A percentile compares a stretch with the other conserved stretches of the same genome.
Conservation (phyloP, 1,284 basidiomycete genomes). For the Tylopilus sp. region DNA sequence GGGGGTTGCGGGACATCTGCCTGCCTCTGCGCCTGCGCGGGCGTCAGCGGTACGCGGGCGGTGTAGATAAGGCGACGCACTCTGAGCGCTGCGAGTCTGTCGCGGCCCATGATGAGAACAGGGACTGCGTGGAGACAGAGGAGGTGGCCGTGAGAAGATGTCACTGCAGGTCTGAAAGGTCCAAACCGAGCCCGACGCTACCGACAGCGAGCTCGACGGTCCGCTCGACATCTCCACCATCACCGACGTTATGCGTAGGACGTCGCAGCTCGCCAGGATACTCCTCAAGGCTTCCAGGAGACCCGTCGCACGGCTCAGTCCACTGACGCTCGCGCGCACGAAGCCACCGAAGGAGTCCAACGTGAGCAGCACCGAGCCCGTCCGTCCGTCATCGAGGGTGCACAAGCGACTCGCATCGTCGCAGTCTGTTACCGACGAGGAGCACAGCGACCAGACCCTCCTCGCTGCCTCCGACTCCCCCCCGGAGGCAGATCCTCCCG, state of each 20-base stretch:
- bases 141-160: conserved; percentile 21
- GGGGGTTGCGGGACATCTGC: conserved; percentile 18
- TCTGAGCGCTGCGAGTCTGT: conserved; percentile 34
- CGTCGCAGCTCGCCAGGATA: conserved; percentile 22
- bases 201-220: conserved; percentile 8
- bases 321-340: conserved; percentile 24
- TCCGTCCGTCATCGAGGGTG: conserved; percentile 28
- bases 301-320: neutral
- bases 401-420: conserved; percentile 37
- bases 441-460: conserved; percentile 9
- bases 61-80: conserved; percentile 8
- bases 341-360: conserved; percentile 23
- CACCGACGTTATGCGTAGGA: conserved; percentile 22
- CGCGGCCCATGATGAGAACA: conserved; percentile 24
- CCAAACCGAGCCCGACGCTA: neutral
- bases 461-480: conserved; percentile 20
- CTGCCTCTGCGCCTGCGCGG: conserved; percentile 31
- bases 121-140: neutral
- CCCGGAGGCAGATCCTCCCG: conserved; percentile 23
- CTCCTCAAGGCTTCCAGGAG: conserved; percentile 17
- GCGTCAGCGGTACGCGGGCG: conserved; percentile 1
- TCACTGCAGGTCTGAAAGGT: no score
- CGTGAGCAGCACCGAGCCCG: conserved; percentile 15
- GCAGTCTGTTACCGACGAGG: conserved; percentile 21
- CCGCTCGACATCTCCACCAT: neutral